Evolutionary conservation across 768 basidiomycete genomes (phyloP), one percentile per base, ranked within the genome.

Genomic region (Collybia mongolica): DNA sequence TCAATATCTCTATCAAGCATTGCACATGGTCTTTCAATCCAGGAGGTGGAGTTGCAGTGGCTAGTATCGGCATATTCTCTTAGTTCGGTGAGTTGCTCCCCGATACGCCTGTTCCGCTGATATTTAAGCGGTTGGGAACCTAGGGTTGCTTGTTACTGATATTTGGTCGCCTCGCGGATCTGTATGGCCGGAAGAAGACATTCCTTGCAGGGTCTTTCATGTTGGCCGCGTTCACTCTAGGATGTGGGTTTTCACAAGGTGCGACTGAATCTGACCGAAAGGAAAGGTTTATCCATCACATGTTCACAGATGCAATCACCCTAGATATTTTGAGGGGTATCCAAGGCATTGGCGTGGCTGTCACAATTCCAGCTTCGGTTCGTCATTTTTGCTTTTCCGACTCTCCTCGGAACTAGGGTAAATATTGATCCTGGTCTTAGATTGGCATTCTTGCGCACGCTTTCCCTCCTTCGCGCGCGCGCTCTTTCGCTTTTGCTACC

Each of bases 281-380:
- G 24, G 12, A 35, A 15, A 22, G 32, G 20, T 24, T 22, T 44
- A 40, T 23, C 35, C 28, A 36, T 19, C 37, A 28, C 38, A 44
- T n/a, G 15, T 52, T 11, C n/a, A 0, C 41, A 86, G 85, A 81
- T 57, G 72, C 76, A 6, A 64, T 85, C 6, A 77, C 79, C 0
- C 68, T 97, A 29, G 80, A 84, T 53, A 65, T 94, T 14, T 72
- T 93, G 14, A 77, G 94, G 51, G 94, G 79, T 0, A 64, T 92
- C 15, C 88, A 93, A 55, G 93, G 93, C 2, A 69, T 87, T n/a
- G 93, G 90, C 1, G 78, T 78, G 0, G 88, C 91, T 0, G 90
- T 90, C 0, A 77, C 77, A 4, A 81, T 91, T 14, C 90, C 90
- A 4, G 80, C 90, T 14, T 75, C 83, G 9, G 87, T 89, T 44